Conservation (phyloP, 2,329 filamentous ascomycete species). For the Clonostachys rhizophaga region DNA sequence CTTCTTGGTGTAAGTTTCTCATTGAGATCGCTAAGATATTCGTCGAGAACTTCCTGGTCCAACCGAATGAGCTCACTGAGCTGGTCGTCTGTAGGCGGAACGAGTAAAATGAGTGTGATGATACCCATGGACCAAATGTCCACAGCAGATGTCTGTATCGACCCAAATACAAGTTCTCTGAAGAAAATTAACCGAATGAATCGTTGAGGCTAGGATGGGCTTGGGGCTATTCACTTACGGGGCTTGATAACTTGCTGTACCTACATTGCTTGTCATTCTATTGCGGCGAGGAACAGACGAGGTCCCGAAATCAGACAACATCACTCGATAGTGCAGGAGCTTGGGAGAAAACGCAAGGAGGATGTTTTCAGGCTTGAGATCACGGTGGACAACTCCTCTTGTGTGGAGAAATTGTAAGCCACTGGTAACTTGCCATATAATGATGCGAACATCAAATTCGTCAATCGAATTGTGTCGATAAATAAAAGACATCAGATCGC, state of each 20-base stretch:
- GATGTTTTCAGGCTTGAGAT: slow-evolving; percentile 51
- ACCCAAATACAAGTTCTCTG: slow-evolving; percentile 1
- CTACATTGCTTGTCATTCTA: slow-evolving; percentile 36
- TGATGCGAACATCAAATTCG: slow-evolving; percentile 36
- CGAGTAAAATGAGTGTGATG: slow-evolving; percentile 29
- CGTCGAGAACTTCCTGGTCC: slow-evolving; percentile 14
- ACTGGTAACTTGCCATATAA: slow-evolving; percentile 40
- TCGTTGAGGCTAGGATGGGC: neutral
- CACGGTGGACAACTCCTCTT: slow-evolving; percentile 45
- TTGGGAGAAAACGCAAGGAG: slow-evolving; percentile 40
- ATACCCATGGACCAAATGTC: slow-evolving; percentile 51
- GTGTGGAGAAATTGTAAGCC: slow-evolving; percentile 41
- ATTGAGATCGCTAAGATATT: slow-evolving; percentile 9
- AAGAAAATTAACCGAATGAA: slow-evolving; percentile 29
- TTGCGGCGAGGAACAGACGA: slow-evolving; percentile 34
- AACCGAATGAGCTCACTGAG: slow-evolving; percentile 17
- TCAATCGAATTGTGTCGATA: slow-evolving; percentile 23
- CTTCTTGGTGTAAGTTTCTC: slow-evolving; percentile 3
- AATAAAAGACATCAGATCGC: slow-evolving; percentile 47
- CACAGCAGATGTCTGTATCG: slow-evolving; percentile 26
- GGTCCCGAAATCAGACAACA: slow-evolving; percentile 48
- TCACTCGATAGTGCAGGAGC: slow-evolving; percentile 34
- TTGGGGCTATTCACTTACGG: slow-evolving; percentile 33
- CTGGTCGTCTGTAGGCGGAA: slow-evolving; percentile 9
- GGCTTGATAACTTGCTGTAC: slow-evolving; percentile 41